These are phyloP conservation scores for Debaryomyces psychrophilus DNA, from an alignment of 1,139 yeast genomes.

Conservation along the genomic window DNA sequence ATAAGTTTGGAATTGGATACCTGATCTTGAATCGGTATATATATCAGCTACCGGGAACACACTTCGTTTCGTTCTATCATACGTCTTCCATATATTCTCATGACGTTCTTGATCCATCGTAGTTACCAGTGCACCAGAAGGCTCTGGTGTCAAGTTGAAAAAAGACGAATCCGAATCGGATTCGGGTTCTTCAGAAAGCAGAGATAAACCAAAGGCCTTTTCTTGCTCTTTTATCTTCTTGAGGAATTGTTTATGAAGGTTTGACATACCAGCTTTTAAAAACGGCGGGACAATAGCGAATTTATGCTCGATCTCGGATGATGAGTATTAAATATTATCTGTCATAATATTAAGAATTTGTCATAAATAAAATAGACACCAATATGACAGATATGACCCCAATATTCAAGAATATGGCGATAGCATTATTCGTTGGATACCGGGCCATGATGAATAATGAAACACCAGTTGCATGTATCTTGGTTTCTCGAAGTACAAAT, in stretches of 20 bases:
- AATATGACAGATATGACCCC: constrained; percentile 24
- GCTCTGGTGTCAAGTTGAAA: constrained; percentile 2
- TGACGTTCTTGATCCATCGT: constrained; percentile 1
- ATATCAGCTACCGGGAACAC: constrained; percentile 19
- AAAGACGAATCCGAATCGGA: constrained; percentile 9
- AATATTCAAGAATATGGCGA: constrained; percentile 41
- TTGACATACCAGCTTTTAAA: constrained; percentile 36
- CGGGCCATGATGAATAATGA: constrained; percentile 53
- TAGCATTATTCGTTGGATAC: constrained; percentile 45
- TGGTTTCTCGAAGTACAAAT: constrained; percentile 49
- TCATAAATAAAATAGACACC: not conserved
- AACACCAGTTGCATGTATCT: constrained; percentile 77
- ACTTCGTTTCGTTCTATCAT: constrained; percentile 10
- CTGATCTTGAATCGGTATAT: constrained; percentile 14
- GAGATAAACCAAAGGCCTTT: constrained; percentile 36
- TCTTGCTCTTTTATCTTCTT: constrained; percentile 45
- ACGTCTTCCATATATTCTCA: constrained; percentile 1
- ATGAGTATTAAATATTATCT: constrained; percentile 1
- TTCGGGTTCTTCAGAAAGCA: constrained; percentile 32
- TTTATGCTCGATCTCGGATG: constrained; percentile 7
- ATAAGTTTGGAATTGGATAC: constrained; percentile 54
- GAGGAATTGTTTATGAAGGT: constrained; percentile 44
- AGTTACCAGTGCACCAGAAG: constrained; percentile 9
- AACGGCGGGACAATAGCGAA: not conserved
- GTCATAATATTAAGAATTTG: not conserved